Evolutionary conservation across 2,329 filamentous ascomycete species (phyloP).

Genomic region (Monilinia fructicola): DNA sequence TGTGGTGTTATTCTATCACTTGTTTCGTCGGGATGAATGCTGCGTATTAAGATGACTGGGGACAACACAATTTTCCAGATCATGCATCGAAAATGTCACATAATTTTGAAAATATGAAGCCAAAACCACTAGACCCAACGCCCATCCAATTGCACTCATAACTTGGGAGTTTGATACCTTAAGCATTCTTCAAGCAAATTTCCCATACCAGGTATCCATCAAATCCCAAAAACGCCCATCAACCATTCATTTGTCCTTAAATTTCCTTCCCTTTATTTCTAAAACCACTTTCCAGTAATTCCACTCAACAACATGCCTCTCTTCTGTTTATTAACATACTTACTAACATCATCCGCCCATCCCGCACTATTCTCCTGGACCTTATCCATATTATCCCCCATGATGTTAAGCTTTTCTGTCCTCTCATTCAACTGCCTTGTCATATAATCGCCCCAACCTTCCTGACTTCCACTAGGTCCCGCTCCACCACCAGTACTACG

Average conservation of each 20-base stretch:
- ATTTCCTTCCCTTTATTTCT: not conserved
- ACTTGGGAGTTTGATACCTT: not conserved
- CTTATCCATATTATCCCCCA: constrained; percentile 81
- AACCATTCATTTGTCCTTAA: not conserved
- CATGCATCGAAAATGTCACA: not conserved
- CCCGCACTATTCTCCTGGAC: constrained; percentile 77
- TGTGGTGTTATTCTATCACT: too few species aligned
- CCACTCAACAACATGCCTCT: constrained; percentile 74
- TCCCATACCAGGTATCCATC: constrained; percentile 4
- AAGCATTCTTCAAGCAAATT: not conserved
- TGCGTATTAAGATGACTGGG: too few species aligned
- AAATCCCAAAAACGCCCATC: constrained; percentile 17
- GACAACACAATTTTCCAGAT: too few species aligned
- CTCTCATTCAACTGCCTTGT: constrained; percentile 84
- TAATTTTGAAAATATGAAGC: not conserved
- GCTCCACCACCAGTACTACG: constrained; percentile 43
- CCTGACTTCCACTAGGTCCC: constrained; percentile 41
- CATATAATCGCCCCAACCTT: constrained; percentile 78
- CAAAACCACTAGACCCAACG: not conserved
- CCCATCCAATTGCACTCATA: not conserved
- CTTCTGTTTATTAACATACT: constrained; percentile 86
- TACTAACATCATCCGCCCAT: constrained; percentile 85
- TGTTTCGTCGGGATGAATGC: too few species aligned
- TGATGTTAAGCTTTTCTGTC: constrained; percentile 80
- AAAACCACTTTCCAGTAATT: constrained; percentile 58